A percentile compares a stretch with the other conserved stretches of the same genome.
Conservation (phyloP, 1,284 basidiomycete genomes). For the Afroboletus lepidellus region DNA sequence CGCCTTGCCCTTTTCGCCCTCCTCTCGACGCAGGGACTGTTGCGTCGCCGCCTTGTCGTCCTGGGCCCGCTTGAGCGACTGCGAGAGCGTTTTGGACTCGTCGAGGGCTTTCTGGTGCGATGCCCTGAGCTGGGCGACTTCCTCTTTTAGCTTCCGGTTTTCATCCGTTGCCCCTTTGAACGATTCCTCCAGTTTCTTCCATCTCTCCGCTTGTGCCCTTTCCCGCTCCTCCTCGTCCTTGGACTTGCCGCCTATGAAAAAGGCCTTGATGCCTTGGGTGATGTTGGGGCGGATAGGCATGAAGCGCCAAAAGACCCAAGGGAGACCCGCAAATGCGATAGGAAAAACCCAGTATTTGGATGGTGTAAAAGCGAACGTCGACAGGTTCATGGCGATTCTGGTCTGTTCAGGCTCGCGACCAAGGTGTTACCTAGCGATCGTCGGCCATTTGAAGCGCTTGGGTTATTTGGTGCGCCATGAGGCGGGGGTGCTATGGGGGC, state of each 20-base stretch:
- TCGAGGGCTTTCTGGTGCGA: conserved; percentile 5
- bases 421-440: conserved; percentile 13
- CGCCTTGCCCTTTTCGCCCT: conserved; percentile 20
- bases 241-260: conserved; percentile 3
- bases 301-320: conserved; percentile 23
- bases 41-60: conserved; percentile 12
- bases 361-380: conserved; percentile 28
- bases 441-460: conserved; percentile 27
- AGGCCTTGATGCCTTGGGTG: neutral
- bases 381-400: conserved; percentile 28
- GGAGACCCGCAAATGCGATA: conserved; percentile 30
- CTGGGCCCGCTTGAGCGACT: conserved; percentile 19
- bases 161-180: conserved; percentile 9
- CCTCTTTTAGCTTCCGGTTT: conserved; percentile 18
- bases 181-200: conserved; percentile 18
- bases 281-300: conserved; percentile 5
- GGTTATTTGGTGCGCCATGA: conserved; percentile 31
- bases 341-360: conserved; percentile 31
- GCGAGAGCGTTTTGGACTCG: conserved; percentile 11
- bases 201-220: conserved; percentile 5
- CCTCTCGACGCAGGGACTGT: conserved; percentile 20
- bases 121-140: conserved; percentile 12
- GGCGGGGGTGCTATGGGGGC: conserved; percentile 21
- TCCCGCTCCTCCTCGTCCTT: conserved; percentile 27
- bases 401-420: conserved; percentile 20